Percentiles rank a stretch among this genome's conserved stretches.
phyloP scores from a whole-genome alignment of 2,329 filamentous ascomycete species.

The Aureobasidium sp. region DNA sequence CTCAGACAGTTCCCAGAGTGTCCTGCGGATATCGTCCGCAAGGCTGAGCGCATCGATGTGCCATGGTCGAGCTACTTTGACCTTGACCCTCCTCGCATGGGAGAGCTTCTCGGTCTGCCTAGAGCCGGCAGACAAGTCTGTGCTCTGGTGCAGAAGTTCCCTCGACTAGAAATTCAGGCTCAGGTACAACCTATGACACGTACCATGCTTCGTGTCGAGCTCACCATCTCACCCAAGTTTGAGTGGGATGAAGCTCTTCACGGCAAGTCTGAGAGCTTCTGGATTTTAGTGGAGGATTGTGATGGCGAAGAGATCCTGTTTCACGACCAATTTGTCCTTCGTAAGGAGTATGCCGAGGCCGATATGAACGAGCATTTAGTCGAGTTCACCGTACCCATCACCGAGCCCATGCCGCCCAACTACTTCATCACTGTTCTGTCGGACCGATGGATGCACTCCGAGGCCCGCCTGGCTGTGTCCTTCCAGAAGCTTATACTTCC shows the following conservation, averaged over 20 bases:
- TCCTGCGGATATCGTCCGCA: constrained; percentile 76
- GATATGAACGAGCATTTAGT: constrained; percentile 91
- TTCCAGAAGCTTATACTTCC: constrained; percentile 93
- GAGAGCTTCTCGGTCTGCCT: constrained; percentile 82
- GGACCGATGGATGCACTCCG: constrained; percentile 96
- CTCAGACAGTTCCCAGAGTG: constrained; percentile 81
- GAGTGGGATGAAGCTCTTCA: constrained; percentile 90
- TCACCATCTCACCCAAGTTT: constrained; percentile 89
- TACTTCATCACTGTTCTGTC: constrained; percentile 96
- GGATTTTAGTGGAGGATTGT: constrained; percentile 95
- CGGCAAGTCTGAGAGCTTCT: constrained; percentile 83
- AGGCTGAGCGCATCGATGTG: constrained; percentile 90
- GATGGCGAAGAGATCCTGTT: constrained; percentile 94
- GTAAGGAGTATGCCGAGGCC: constrained; percentile 75
- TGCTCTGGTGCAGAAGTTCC: constrained; percentile 82
- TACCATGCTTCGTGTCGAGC: constrained; percentile 81
- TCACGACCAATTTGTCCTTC: constrained; percentile 87
- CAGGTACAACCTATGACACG: constrained; percentile 92
- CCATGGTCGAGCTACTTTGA: constrained; percentile 93
- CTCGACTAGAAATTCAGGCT: constrained; percentile 82
- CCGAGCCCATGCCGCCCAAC: constrained; percentile 95
- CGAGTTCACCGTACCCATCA: constrained; percentile 93
- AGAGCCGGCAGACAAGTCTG: constrained; percentile 82
- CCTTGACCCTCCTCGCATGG: constrained; percentile 91
- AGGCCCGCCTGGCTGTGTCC: constrained; percentile 84